Conservation (phyloP, 176 grass and related monocot genomes). For the Ampelocalamus luodianensis region DNA sequence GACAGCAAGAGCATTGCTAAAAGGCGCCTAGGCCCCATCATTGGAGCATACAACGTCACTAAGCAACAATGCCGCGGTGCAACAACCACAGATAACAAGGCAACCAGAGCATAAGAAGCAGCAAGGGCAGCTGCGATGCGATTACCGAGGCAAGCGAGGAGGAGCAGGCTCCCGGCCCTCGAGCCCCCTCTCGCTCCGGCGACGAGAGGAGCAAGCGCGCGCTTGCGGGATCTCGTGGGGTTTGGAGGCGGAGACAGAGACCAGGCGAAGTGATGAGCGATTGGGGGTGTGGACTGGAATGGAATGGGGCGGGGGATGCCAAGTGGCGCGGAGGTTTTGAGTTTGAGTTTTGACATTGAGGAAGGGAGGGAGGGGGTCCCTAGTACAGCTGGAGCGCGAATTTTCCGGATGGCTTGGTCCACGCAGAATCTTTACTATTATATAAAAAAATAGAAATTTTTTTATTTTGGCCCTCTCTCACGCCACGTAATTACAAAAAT, state of each 20-base stretch:
- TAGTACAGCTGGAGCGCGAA: too few relatives aligned
- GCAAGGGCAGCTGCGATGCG: neutral
- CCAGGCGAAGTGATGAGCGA: too few relatives aligned
- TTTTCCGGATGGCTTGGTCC: too few relatives aligned
- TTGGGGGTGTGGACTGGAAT: too few relatives aligned
- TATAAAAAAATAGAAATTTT: too few relatives aligned
- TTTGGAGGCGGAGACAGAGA: neutral
- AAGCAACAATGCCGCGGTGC: neutral
- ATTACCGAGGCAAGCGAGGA: slow-evolving; percentile 11
- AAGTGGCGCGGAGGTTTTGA: neutral
- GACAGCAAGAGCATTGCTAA: neutral
- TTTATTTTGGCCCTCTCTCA: too few relatives aligned
- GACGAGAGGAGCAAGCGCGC: too few relatives aligned
- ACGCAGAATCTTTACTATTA: too few relatives aligned
- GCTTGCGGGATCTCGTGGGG: neutral
- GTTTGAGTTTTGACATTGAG: neutral
- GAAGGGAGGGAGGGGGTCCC: neutral
- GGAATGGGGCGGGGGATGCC: neutral
- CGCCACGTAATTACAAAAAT: too few relatives aligned
- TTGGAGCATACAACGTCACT: neutral
- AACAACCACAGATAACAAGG: neutral
- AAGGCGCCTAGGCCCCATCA: neutral
- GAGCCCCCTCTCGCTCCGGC: neutral
- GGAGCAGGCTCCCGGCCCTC: neutral
- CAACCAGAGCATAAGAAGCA: too few relatives aligned